A percentile compares a stretch with the other conserved stretches of the same genome.
Evolutionary conservation across 2,329 filamentous ascomycete species (phyloP).

Genomic region (Nectriaceae sp.): DNA sequence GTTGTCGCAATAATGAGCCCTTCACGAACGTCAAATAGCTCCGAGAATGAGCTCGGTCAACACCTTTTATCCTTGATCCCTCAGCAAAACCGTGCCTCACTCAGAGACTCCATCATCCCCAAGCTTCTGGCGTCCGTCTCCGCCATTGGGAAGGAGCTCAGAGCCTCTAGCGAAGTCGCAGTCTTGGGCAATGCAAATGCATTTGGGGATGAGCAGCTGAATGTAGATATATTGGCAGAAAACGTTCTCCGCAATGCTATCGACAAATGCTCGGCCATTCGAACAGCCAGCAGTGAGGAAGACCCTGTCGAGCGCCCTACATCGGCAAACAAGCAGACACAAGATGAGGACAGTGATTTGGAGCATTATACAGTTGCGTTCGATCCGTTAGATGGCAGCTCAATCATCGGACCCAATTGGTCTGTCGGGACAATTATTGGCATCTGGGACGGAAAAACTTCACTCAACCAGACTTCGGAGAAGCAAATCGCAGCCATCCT

Average conservation of each 20-base stretch:
- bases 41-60: too few relatives aligned
- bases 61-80: background rate
- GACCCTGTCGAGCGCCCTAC: conserved; percentile 52
- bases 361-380: conserved; percentile 62
- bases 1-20: too few relatives aligned
- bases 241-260: conserved; percentile 47
- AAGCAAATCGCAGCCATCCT: conserved; percentile 52
- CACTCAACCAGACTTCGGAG: conserved; percentile 42
- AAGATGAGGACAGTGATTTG: background rate
- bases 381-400: conserved; percentile 65
- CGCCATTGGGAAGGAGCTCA: conserved; percentile 46
- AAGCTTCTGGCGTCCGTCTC: conserved; percentile 47
- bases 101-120: conserved; percentile 50
- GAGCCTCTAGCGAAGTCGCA: conserved; percentile 46
- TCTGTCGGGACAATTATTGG: conserved; percentile 61
- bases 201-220: conserved; percentile 62
- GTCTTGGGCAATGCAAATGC: conserved; percentile 53
- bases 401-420: conserved; percentile 61
- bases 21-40: too few relatives aligned
- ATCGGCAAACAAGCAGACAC: background rate
- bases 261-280: conserved; percentile 44
- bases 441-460: conserved; percentile 54
- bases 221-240: conserved; percentile 58
- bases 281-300: conserved; percentile 60
- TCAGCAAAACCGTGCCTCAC: conserved; percentile 17